Percentiles rank a stretch among this genome's conserved stretches.
Evolutionary conservation across 2,329 filamentous ascomycete genomes (phyloP).

Genomic region (Fusarium verticillioides): DNA sequence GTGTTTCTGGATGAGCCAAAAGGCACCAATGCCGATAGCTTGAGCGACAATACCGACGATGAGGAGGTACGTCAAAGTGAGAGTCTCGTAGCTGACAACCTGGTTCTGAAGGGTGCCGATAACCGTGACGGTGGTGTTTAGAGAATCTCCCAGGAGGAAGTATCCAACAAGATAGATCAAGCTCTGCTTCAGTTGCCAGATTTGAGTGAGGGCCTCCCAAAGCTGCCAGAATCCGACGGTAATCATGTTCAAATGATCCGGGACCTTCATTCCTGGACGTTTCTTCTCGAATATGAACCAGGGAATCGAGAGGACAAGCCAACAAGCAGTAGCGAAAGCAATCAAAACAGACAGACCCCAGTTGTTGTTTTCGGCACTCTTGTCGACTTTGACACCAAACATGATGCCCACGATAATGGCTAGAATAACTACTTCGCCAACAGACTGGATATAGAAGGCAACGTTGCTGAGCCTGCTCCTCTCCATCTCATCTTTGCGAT

Average conservation of each 20-base stretch:
- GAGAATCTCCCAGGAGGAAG: slow-evolving; percentile 75
- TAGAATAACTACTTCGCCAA: slow-evolving; percentile 70
- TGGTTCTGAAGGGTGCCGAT: slow-evolving; percentile 73
- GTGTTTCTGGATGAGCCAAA: slow-evolving; percentile 71
- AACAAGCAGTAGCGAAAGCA: slow-evolving; percentile 72
- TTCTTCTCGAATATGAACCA: slow-evolving; percentile 75
- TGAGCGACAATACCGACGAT: slow-evolving; percentile 74
- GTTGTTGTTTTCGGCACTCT: slow-evolving; percentile 69
- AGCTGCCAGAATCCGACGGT: slow-evolving; percentile 72
- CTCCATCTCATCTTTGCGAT: slow-evolving; percentile 70
- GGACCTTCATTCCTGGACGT: slow-evolving; percentile 64
- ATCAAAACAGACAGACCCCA: slow-evolving; percentile 74
- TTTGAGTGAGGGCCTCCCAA: slow-evolving; percentile 65
- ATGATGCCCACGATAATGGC: slow-evolving; percentile 73
- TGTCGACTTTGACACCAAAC: slow-evolving; percentile 70
- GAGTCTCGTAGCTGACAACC: slow-evolving; percentile 72
- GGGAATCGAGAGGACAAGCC: slow-evolving; percentile 71
- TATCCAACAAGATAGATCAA: slow-evolving; percentile 74
- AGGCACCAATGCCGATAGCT: slow-evolving; percentile 69
- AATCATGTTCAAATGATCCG: slow-evolving; percentile 58
- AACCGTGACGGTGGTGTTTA: slow-evolving; percentile 77
- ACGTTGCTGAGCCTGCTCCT: slow-evolving; percentile 72
- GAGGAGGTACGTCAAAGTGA: slow-evolving; percentile 73
- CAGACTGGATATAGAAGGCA: slow-evolving; percentile 71
- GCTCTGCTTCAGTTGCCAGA: slow-evolving; percentile 73